Evolutionary conservation across 78 protist species (phyloP).

Genomic region (Dictyostelium brefeldianum): DNA sequence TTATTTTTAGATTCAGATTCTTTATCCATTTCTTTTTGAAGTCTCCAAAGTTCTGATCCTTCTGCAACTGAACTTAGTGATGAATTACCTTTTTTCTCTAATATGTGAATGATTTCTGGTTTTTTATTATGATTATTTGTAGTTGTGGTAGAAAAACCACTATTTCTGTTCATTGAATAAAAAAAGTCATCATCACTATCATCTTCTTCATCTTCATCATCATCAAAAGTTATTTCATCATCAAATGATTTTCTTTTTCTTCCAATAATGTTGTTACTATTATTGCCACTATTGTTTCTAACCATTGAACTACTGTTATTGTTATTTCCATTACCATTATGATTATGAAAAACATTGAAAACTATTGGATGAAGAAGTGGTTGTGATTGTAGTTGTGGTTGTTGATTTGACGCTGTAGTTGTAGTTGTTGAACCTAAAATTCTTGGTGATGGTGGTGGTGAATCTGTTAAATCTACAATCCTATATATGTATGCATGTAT

Average conservation of each 20-base stretch:
- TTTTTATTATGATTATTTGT: no score
- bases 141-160: no score
- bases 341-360: background rate
- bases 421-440: background rate
- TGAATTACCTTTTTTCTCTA: background rate
- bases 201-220: no score
- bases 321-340: background rate
- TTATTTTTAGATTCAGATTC: conserved; percentile 8
- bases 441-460: conserved; percentile 10
- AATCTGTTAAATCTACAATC: background rate
- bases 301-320: background rate
- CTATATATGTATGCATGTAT: background rate
- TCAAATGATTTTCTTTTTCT: no score
- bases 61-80: background rate
- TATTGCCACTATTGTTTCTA: no score
- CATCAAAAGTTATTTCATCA: no score
- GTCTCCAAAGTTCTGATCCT: background rate
- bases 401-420: background rate
- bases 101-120: background rate
- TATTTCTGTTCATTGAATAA: no score
- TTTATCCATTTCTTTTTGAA: conserved; percentile 14
- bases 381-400: background rate
- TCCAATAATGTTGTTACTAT: no score
- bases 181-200: no score
- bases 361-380: background rate